phyloP scores from a whole-genome alignment of 305 asterid species.

The Fraxinus platypoda region DNA sequence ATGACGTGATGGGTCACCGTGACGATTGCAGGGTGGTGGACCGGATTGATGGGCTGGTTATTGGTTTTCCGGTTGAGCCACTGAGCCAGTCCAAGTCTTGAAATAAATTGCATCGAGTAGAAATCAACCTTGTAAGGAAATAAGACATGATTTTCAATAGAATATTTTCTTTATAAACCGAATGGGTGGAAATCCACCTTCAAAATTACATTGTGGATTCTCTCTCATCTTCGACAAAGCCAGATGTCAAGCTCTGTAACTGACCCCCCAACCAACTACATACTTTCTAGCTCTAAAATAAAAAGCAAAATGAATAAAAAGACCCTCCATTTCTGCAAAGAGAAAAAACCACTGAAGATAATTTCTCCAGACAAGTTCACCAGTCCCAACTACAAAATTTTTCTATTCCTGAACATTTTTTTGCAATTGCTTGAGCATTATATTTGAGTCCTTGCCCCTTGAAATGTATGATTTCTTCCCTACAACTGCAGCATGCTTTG shows the following conservation, averaged over 20 bases:
- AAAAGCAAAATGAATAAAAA: constrained; percentile 38
- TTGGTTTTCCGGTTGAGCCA: background rate
- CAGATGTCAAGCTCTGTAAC: constrained; percentile 37
- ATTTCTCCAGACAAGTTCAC: constrained; percentile 50
- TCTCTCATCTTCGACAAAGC: constrained; percentile 35
- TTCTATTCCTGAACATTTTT: constrained; percentile 38
- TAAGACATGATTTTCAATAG: constrained; percentile 16
- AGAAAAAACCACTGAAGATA: constrained; percentile 22
- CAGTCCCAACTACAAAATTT: constrained; percentile 73
- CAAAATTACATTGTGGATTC: constrained; percentile 45
- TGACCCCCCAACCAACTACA: constrained; percentile 37
- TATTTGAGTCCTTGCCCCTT: constrained; percentile 23
- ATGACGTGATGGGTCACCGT: background rate
- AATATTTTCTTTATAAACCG: constrained; percentile 31
- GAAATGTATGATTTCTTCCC: constrained; percentile 24
- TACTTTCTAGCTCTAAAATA: constrained; percentile 20
- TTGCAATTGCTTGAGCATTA: constrained; percentile 34
- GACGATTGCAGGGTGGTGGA: background rate
- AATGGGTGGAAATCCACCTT: constrained; percentile 49
- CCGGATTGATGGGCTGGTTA: background rate
- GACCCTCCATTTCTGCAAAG: constrained; percentile 43
- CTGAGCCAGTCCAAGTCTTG: background rate
- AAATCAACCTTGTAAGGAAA: background rate
- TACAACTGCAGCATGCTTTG: constrained; percentile 1
- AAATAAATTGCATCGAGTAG: background rate